phyloP scores from a whole-genome alignment of 2,329 filamentous ascomycete species.

The Didymosphaeria variabile region DNA sequence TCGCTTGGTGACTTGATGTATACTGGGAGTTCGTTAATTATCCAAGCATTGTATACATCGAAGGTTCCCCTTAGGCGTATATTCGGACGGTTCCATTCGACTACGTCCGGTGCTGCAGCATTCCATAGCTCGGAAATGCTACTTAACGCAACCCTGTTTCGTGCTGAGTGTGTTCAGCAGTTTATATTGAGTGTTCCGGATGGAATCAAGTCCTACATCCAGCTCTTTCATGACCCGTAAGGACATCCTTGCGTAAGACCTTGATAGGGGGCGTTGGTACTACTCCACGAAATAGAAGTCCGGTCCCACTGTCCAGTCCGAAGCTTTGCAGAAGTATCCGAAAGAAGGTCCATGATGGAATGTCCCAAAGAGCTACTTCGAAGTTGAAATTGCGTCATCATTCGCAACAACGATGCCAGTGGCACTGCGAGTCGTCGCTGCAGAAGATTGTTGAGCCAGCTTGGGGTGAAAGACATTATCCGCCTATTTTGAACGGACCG shows the following conservation, averaged over 20 bases:
- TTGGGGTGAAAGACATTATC: constrained; percentile 6
- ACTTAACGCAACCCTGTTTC: constrained; percentile 9
- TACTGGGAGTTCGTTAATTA: background rate
- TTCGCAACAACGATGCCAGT: constrained; percentile 13
- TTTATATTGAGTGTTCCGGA: constrained; percentile 9
- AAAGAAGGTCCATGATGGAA: constrained; percentile 14
- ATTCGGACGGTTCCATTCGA: constrained; percentile 4
- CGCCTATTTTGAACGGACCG: constrained; percentile 9
- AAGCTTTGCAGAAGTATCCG: constrained; percentile 11
- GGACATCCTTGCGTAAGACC: constrained; percentile 16
- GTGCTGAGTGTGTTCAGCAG: background rate
- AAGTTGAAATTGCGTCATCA: constrained; percentile 11
- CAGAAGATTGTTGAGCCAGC: constrained; percentile 11
- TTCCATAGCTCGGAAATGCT: constrained; percentile 5
- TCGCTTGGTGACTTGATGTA: background rate
- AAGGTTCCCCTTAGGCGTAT: background rate
- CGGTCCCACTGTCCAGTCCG: constrained; percentile 7
- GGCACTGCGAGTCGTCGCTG: constrained; percentile 11
- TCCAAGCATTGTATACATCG: background rate
- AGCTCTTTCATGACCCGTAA: constrained; percentile 17
- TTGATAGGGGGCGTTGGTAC: background rate
- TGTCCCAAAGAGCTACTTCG: background rate
- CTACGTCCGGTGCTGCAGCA: constrained; percentile 1
- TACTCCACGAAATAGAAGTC: background rate
- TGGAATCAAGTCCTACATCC: constrained; percentile 12